phyloP scores from a whole-genome alignment of 2,329 filamentous ascomycete genomes.

The Coniochaeta prunicola region DNA sequence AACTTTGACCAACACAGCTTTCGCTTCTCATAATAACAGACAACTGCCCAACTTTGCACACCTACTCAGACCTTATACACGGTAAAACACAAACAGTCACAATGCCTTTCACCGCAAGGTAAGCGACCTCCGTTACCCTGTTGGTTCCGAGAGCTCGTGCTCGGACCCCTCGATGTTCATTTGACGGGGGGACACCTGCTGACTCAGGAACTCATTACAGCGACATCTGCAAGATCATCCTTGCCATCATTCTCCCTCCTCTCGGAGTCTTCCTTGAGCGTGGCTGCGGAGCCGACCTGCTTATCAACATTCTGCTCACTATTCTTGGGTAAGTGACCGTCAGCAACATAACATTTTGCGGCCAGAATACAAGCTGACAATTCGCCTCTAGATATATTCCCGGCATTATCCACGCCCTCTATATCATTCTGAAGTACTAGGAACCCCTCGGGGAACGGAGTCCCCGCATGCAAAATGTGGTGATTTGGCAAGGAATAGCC shows the following conservation, averaged over 20 bases:
- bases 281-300: slow-evolving; percentile 76
- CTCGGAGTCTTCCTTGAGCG: slow-evolving; percentile 92
- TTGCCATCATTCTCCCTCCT: slow-evolving; percentile 84
- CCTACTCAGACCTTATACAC: neutral
- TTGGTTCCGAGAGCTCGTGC: neutral
- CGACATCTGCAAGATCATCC: slow-evolving; percentile 63
- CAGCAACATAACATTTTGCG: neutral
- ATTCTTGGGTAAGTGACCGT: slow-evolving; percentile 49
- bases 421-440: slow-evolving; percentile 89
- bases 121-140: slow-evolving; percentile 17
- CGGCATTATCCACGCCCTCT: slow-evolving; percentile 88
- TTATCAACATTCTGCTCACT: slow-evolving; percentile 90
- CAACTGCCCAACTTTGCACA: neutral
- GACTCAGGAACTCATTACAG: slow-evolving; percentile 11
- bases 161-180: neutral
- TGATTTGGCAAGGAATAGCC: neutral
- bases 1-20: neutral
- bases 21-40: neutral
- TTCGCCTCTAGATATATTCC: slow-evolving; percentile 49
- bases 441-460: neutral
- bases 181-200: neutral
- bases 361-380: neutral
- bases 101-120: slow-evolving; percentile 56
- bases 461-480: neutral
- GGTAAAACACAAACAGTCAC: slow-evolving; percentile 17